Conservation (phyloP, 768 basidiomycete species). For the Boletus pseudo-olivaceus region DNA sequence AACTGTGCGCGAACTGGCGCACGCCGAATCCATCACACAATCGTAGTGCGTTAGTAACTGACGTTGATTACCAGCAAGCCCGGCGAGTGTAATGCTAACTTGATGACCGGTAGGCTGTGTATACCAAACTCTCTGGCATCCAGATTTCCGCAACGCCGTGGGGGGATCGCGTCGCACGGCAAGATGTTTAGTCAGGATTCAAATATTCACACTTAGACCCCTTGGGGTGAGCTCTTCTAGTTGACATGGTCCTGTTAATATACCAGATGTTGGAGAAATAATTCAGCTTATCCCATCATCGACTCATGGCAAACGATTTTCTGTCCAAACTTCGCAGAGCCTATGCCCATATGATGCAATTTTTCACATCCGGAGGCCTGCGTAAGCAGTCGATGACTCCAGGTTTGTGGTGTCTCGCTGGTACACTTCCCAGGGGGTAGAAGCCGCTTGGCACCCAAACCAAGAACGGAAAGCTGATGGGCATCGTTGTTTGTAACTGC, state of each 20-base stretch:
- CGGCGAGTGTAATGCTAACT: background rate
- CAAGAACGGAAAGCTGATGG: constrained; percentile 66
- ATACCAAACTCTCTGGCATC: background rate
- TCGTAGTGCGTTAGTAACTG: background rate
- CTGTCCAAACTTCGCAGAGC: background rate
- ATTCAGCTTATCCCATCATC: background rate
- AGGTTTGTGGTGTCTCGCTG: constrained; percentile 36
- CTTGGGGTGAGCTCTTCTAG: constrained; percentile 17
- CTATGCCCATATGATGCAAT: constrained; percentile 40
- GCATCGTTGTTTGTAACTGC: background rate
- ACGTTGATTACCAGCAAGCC: background rate
- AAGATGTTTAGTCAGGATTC: background rate
- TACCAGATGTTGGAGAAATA: constrained; percentile 5
- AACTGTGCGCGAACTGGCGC: constrained; percentile 47
- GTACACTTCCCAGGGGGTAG: constrained; percentile 40
- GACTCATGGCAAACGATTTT: background rate
- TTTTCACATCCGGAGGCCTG: constrained; percentile 34
- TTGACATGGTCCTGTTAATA: constrained; percentile 9
- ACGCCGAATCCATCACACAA: constrained; percentile 6
- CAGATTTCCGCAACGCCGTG: background rate
- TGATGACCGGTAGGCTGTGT: background rate
- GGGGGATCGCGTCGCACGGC: background rate
- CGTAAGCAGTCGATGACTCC: constrained; percentile 38
- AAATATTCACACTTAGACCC: background rate
- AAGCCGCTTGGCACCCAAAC: constrained; percentile 41